Percentiles rank a stretch among this genome's conserved stretches.
Conservation (phyloP, 768 basidiomycete genomes). For the Kwoniella europaea region DNA sequence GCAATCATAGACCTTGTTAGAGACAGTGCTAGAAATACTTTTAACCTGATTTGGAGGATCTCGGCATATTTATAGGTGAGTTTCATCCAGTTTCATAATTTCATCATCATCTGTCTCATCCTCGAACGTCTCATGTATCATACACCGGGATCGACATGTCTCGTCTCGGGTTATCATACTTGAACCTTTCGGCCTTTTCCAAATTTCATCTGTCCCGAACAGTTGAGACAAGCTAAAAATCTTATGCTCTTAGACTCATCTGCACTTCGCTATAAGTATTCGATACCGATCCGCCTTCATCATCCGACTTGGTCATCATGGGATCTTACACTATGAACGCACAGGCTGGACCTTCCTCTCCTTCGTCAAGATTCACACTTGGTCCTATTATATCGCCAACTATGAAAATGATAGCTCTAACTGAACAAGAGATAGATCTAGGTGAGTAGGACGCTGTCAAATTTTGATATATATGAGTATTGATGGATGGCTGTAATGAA, state of each 20-base stretch:
- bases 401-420: background rate
- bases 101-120: background rate
- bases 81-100: background rate
- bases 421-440: background rate
- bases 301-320: background rate
- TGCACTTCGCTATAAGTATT: no score
- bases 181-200: background rate
- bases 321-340: background rate
- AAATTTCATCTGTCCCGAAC: no score
- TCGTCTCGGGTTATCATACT: background rate
- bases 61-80: background rate
- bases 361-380: slow-evolving; percentile 3
- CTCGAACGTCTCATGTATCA: background rate
- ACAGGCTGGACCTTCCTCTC: slow-evolving; percentile 13
- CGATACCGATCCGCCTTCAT: background rate
- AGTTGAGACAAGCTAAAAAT: no score
- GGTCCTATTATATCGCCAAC: slow-evolving; percentile 14
- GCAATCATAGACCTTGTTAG: background rate
- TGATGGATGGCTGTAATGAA: background rate
- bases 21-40: background rate
- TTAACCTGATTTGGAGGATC: background rate
- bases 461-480: background rate
- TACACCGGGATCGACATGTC: background rate
- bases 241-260: no score
- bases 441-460: slow-evolving; percentile 1